Evolutionary conservation across 805 yeast genomes (phyloP).

Genomic region (Isabelozyma rhagii): DNA sequence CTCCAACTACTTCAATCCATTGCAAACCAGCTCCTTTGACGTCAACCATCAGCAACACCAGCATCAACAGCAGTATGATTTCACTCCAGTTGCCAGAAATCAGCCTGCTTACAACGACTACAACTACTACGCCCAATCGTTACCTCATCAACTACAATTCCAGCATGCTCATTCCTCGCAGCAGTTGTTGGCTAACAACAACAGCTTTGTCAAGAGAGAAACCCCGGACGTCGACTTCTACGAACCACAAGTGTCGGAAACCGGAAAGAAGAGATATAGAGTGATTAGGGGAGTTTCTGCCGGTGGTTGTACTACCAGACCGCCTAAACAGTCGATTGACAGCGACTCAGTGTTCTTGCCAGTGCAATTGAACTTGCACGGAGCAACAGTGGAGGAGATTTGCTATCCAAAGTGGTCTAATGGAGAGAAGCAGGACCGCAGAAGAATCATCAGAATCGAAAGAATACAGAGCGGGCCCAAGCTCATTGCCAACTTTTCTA

Average conservation of each 20-base stretch:
- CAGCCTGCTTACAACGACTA: background rate
- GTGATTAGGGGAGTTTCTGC: slow-evolving; percentile 57
- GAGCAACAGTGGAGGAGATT: slow-evolving; percentile 45
- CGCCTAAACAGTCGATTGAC: slow-evolving; percentile 42
- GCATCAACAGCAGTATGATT: slow-evolving; percentile 2
- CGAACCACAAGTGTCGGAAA: background rate
- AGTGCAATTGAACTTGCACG: slow-evolving; percentile 44
- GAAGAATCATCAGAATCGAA: slow-evolving; percentile 59
- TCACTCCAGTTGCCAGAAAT: background rate
- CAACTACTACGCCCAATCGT: background rate
- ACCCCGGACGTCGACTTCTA: background rate
- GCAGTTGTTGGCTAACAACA: background rate
- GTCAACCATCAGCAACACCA: slow-evolving; percentile 1
- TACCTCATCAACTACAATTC: background rate
- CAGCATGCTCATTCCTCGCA: background rate
- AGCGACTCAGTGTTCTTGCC: slow-evolving; percentile 35
- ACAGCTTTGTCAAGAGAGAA: background rate
- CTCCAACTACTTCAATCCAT: background rate
- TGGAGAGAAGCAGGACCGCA: slow-evolving; percentile 44
- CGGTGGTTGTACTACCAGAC: slow-evolving; percentile 55
- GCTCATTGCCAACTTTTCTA: slow-evolving; percentile 47
- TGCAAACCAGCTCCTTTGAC: slow-evolving; percentile 2
- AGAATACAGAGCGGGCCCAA: slow-evolving; percentile 48
- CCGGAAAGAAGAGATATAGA: slow-evolving; percentile 25
- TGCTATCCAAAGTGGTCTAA: slow-evolving; percentile 52